phyloP scores from a whole-genome alignment of 352 stramenopile genomes.

The Phytophthora ramorum region DNA sequence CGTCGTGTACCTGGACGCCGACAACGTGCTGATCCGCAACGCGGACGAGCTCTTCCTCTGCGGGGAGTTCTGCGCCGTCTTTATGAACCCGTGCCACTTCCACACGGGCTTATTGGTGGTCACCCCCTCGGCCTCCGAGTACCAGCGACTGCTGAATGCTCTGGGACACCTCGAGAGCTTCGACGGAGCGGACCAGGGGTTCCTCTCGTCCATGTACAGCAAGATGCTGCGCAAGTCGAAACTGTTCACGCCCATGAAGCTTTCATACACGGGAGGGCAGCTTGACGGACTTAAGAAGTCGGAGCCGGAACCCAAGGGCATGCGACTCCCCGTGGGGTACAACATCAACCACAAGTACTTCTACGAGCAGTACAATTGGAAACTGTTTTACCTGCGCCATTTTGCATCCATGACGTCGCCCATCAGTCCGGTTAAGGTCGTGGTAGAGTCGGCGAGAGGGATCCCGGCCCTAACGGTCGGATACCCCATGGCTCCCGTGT shows the following conservation, averaged over 20 bases:
- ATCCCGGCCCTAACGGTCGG: conserved; percentile 86
- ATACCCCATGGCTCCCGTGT: conserved; percentile 87
- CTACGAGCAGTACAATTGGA: conserved; percentile 91
- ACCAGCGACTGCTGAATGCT: conserved; percentile 69
- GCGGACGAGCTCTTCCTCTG: conserved; percentile 90
- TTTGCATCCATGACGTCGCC: conserved; percentile 90
- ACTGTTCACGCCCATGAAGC: conserved; percentile 72
- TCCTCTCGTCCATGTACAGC: conserved; percentile 89
- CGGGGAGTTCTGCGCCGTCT: conserved; percentile 89
- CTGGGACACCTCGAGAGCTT: conserved; percentile 75
- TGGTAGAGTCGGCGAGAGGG: conserved; percentile 78
- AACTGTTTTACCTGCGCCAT: conserved; percentile 84
- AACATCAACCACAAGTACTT: conserved; percentile 94
- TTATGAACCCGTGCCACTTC: conserved; percentile 93
- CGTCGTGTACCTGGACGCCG: conserved; percentile 91
- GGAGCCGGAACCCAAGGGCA: conserved; percentile 57
- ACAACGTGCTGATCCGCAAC: conserved; percentile 91
- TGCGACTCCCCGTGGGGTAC: conserved; percentile 87
- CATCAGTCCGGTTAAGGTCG: conserved; percentile 85
- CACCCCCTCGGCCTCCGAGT: conserved; percentile 74
- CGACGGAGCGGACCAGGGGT: conserved; percentile 86
- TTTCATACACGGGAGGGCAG: conserved; percentile 34
- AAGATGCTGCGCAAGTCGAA: conserved; percentile 72
- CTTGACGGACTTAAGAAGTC: conserved; percentile 51
- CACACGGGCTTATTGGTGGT: conserved; percentile 89